These are phyloP conservation scores for Cutaneotrichosporon mucoides DNA, from an alignment of 1,284 basidiomycete genomes.

Conservation along the genomic window DNA sequence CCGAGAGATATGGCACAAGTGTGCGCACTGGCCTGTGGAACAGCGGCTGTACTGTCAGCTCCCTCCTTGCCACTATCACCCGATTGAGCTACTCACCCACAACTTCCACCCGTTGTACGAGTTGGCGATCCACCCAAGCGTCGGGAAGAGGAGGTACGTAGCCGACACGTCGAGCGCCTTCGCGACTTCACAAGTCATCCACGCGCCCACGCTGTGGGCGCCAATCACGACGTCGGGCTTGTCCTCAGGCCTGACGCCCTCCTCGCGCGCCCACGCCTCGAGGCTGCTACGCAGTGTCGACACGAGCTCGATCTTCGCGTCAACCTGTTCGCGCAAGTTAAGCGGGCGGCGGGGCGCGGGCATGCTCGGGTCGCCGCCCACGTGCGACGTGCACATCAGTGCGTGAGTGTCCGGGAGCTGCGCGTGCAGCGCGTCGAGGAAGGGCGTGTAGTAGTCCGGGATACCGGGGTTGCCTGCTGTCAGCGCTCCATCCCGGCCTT, in stretches of 20 bases:
- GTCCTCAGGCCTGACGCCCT: not conserved
- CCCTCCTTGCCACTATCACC: no score
- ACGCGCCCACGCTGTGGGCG: slow-evolving; percentile 46
- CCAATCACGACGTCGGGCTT: slow-evolving; percentile 32
- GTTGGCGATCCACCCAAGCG: slow-evolving; percentile 42
- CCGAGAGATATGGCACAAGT: slow-evolving; percentile 24
- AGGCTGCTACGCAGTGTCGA: slow-evolving; percentile 22
- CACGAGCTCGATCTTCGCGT: slow-evolving; percentile 44
- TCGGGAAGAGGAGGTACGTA: slow-evolving; percentile 40
- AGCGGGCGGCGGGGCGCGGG: slow-evolving; percentile 26
- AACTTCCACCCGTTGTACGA: slow-evolving; percentile 39
- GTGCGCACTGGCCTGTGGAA: slow-evolving; percentile 35
- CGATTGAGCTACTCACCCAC: slow-evolving; percentile 27
- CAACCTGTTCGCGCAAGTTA: slow-evolving; percentile 34
- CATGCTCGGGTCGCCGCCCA: slow-evolving; percentile 40
- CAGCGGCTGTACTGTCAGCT: no score
- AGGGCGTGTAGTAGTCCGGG: slow-evolving; percentile 45
- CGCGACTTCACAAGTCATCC: slow-evolving; percentile 40
- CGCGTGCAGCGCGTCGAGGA: slow-evolving; percentile 37
- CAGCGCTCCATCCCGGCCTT: no score
- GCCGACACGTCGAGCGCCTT: slow-evolving; percentile 22
- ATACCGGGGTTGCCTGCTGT: slow-evolving; percentile 47
- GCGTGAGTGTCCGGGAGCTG: slow-evolving; percentile 40
- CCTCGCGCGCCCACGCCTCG: slow-evolving; percentile 24
- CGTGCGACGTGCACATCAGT: slow-evolving; percentile 43